A percentile compares a stretch with the other conserved stretches of the same genome.
Conservation (phyloP, 2,329 filamentous ascomycete genomes). For the Cladosporium sp. region DNA sequence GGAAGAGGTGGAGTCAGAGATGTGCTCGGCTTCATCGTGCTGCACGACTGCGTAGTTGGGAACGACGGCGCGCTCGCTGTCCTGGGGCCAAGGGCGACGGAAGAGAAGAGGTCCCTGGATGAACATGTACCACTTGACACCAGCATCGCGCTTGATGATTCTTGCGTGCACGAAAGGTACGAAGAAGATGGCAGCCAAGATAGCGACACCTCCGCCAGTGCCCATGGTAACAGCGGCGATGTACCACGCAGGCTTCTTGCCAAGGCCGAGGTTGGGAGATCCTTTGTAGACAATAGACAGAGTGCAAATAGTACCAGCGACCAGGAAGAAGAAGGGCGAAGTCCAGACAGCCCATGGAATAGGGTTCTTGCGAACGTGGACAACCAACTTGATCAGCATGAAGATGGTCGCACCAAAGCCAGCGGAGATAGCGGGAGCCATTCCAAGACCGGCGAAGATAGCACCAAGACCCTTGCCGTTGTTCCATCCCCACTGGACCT, state of each 20-base stretch:
- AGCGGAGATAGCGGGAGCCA: slow-evolving; percentile 51
- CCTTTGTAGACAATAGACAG: slow-evolving; percentile 61
- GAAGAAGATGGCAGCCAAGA: slow-evolving; percentile 46
- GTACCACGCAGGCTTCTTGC: slow-evolving; percentile 42
- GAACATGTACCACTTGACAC: slow-evolving; percentile 37
- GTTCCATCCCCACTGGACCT: slow-evolving; percentile 46
- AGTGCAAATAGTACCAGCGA: slow-evolving; percentile 51
- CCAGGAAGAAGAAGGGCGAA: slow-evolving; percentile 52
- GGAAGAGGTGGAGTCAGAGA: not conserved
- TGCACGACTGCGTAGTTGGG: slow-evolving; percentile 79
- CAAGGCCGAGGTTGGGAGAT: slow-evolving; percentile 46
- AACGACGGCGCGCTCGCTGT: slow-evolving; percentile 58
- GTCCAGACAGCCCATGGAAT: slow-evolving; percentile 52
- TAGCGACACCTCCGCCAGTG: slow-evolving; percentile 35
- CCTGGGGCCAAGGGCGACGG: slow-evolving; percentile 57
- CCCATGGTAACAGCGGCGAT: slow-evolving; percentile 55
- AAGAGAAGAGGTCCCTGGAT: slow-evolving; percentile 39
- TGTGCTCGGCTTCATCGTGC: slow-evolving; percentile 47
- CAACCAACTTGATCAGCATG: slow-evolving; percentile 50
- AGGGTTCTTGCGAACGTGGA: slow-evolving; percentile 52
- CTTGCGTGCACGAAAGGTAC: slow-evolving; percentile 37
- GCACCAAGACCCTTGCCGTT: slow-evolving; percentile 47
- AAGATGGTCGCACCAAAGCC: slow-evolving; percentile 53
- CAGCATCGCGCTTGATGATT: slow-evolving; percentile 36
- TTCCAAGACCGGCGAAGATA: slow-evolving; percentile 46